Evolutionary conservation across 768 basidiomycete species (phyloP), one percentile per base, ranked within the genome.

Genomic region (Podaxis sp.): DNA sequence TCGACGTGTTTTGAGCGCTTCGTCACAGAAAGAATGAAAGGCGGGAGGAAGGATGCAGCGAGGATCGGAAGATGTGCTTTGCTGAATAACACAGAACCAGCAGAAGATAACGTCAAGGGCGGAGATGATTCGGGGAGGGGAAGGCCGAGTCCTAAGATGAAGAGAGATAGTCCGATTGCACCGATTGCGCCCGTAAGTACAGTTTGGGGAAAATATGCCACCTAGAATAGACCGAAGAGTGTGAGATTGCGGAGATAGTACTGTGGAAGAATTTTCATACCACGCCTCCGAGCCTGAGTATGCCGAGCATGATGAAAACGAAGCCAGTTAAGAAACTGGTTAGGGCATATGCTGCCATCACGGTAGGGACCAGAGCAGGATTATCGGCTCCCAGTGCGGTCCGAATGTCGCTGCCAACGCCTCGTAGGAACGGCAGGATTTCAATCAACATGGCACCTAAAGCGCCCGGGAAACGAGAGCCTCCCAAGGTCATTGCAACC

Each of bases 331-430:
- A 37, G 22, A 71, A 66, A 26, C 67, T 69, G 20, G 64, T 65
- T 30, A 71, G 30, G n/a, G 67, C 65, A 52, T 71, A 71, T 4
- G 68, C 70, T 0, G 64, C 70, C 69, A 71, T 70, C 20, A 71
- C 68, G 15, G 70, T 71, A 3, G 70, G 70, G 13, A 71, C 56
- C 28, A 71, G 51, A 0, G 65, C 69, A 6, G 69, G 70, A 55
- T 71, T 66, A 33, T 62, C 64, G 17, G 57, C 59, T 8, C 70
- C 70, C 3, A 71, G 68, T 11, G 52, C 67, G n/a, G 22, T 58
- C 17, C 62, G 67, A 26, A 71, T 70, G 54, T 67, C 62, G 28
- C 17, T 70, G 2, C 63, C 69, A 10, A 71, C 51, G 28, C 65
- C 66, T 41, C 65, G 56, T 8, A 71, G 60, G 38, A 71, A 70